These are phyloP conservation scores for Leavenworthia alabamica DNA, from an alignment of 345 rosid genomes.

Conservation along the genomic window DNA sequence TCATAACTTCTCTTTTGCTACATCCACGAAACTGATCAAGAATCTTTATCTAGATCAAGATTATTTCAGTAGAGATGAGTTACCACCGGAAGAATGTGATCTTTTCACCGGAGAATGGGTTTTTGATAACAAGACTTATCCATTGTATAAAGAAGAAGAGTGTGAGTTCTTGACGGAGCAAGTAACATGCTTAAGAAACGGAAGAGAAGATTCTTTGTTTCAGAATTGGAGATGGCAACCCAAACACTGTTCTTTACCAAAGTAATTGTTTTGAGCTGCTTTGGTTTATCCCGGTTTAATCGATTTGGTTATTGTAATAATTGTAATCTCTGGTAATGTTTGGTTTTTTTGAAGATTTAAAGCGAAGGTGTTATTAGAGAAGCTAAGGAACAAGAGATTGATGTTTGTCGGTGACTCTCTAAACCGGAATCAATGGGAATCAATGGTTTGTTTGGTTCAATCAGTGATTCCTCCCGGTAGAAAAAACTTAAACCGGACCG, in stretches of 20 bases:
- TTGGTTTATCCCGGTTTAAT: not conserved
- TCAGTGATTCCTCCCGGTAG: constrained; percentile 58
- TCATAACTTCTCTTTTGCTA: constrained; percentile 37
- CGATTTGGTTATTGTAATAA: not conserved
- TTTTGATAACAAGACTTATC: constrained; percentile 51
- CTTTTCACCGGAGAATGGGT: constrained; percentile 86
- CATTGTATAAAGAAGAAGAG: constrained; percentile 72
- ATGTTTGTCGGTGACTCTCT: constrained; percentile 98
- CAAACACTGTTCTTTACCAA: constrained; percentile 74
- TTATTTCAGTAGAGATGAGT: constrained; percentile 21
- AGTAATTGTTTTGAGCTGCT: constrained; percentile 26
- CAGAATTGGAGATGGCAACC: constrained; percentile 99
- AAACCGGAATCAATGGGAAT: constrained; percentile 98
- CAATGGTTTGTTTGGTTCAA: constrained; percentile 91
- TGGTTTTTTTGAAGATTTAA: constrained; percentile 46
- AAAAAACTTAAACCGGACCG: constrained; percentile 59
- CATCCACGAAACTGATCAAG: not conserved
- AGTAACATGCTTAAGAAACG: constrained; percentile 86
- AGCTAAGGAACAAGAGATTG: constrained; percentile 85
- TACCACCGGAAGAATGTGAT: constrained; percentile 79
- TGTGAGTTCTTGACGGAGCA: constrained; percentile 80
- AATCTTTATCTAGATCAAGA: not conserved
- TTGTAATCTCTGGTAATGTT: not conserved
- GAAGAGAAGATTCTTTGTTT: constrained; percentile 69
- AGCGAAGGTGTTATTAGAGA: constrained; percentile 60